A percentile compares a stretch with the other conserved stretches of the same genome.
Conservation (phyloP, 148 eudicot genomes). For the Polygonum aviculare region DNA sequence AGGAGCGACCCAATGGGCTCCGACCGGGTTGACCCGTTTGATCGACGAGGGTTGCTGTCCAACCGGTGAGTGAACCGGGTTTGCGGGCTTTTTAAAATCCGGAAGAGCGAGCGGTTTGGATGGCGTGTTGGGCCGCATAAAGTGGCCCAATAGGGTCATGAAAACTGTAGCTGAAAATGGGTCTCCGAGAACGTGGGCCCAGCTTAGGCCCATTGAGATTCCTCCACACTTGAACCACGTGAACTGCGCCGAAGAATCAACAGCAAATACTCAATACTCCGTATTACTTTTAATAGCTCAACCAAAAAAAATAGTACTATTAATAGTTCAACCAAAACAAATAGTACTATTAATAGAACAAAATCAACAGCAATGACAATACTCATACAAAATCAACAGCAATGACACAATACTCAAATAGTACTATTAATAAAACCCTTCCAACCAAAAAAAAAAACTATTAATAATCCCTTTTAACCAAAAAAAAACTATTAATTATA, state of each 20-base stretch:
- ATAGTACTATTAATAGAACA: too few relatives aligned
- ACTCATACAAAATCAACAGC: too few relatives aligned
- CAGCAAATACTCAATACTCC: neutral
- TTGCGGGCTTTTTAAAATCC: conserved; percentile 10
- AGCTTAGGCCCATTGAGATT: conserved; percentile 56
- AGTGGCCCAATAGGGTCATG: conserved; percentile 45
- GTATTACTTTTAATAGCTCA: too few relatives aligned
- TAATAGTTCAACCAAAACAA: too few relatives aligned
- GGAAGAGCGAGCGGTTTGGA: conserved; percentile 12
- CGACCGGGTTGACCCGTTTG: conserved; percentile 43
- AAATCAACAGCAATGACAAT: too few relatives aligned
- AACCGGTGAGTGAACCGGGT: neutral
- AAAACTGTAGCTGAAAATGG: conserved; percentile 48
- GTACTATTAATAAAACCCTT: too few relatives aligned
- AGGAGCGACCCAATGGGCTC: conserved; percentile 36
- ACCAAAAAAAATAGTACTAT: too few relatives aligned
- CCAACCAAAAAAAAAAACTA: too few relatives aligned
- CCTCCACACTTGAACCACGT: conserved; percentile 82
- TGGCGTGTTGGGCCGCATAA: conserved; percentile 22
- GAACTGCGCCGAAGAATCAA: conserved; percentile 20
- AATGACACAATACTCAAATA: too few relatives aligned
- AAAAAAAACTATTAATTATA: too few relatives aligned
- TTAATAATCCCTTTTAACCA: too few relatives aligned
- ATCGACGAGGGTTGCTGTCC: conserved; percentile 21
- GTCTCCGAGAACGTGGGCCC: conserved; percentile 91